These are phyloP conservation scores for Trypanosoma vivax DNA, from an alignment of 208 protist species.

Conservation along the genomic window DNA sequence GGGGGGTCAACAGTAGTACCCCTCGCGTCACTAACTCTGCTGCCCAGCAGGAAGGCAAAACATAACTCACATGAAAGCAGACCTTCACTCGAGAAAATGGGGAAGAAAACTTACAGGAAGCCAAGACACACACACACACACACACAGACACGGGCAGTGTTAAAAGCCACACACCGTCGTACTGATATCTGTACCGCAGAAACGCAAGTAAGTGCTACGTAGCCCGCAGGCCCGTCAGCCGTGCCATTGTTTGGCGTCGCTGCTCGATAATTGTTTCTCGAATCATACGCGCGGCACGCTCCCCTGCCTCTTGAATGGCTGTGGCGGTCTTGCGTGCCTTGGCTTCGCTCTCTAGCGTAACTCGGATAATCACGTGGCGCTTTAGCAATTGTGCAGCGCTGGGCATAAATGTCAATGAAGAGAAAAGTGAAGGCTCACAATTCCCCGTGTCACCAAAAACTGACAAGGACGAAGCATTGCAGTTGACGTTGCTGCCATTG, in stretches of 20 bases:
- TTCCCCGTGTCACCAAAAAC: neutral
- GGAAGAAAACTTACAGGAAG: too few species aligned
- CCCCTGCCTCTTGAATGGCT: conserved; percentile 8
- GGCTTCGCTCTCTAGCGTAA: conserved; percentile 8
- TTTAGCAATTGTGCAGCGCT: conserved; percentile 3
- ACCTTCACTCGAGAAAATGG: too few species aligned
- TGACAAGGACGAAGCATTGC: neutral
- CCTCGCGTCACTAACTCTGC: too few species aligned
- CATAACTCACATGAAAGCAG: too few species aligned
- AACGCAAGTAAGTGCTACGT: neutral
- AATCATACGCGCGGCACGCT: conserved; percentile 16
- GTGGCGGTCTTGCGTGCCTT: conserved; percentile 8
- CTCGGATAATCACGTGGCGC: neutral
- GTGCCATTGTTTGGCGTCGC: neutral
- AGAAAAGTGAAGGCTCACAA: neutral
- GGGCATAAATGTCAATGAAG: neutral
- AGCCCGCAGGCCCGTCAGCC: neutral
- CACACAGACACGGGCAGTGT: neutral
- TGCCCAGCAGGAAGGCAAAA: too few species aligned
- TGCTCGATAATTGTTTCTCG: conserved; percentile 9
- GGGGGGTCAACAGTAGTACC: too few species aligned
- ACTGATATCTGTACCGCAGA: neutral
- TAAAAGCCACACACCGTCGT: neutral
- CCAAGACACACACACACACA: too few species aligned
- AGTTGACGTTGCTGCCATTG: neutral